Conservation (phyloP, 1,139 yeast genomes). For the Debaryomyces fabryi region DNA sequence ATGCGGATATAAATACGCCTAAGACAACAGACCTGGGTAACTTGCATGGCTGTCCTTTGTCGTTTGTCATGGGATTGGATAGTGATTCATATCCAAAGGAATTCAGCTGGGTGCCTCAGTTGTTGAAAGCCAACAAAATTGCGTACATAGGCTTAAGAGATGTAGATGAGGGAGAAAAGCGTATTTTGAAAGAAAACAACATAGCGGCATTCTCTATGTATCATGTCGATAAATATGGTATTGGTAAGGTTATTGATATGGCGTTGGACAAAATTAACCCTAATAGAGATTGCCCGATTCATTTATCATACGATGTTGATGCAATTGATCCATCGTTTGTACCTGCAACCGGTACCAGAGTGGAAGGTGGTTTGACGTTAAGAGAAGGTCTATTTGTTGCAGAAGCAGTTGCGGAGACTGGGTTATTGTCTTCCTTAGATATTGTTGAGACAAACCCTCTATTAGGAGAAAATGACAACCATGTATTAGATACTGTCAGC, state of each 20-base stretch:
- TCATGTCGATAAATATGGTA: slow-evolving; percentile 92
- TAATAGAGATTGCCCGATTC: slow-evolving; percentile 73
- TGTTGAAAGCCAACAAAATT: slow-evolving; percentile 67
- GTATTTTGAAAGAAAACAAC: slow-evolving; percentile 66
- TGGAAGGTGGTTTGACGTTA: slow-evolving; percentile 91
- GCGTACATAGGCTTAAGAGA: slow-evolving; percentile 96
- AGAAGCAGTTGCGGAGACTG: slow-evolving; percentile 89
- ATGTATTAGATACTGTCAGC: slow-evolving; percentile 80
- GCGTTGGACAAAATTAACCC: slow-evolving; percentile 84
- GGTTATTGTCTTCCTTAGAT: slow-evolving; percentile 83
- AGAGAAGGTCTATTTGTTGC: slow-evolving; percentile 93
- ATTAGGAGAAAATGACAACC: slow-evolving; percentile 76
- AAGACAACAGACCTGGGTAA: slow-evolving; percentile 84
- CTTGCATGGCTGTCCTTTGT: slow-evolving; percentile 94
- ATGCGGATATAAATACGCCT: slow-evolving; percentile 96
- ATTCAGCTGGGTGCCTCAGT: slow-evolving; percentile 77
- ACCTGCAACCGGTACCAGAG: slow-evolving; percentile 98
- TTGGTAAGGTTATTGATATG: slow-evolving; percentile 89
- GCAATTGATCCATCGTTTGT: slow-evolving; percentile 94
- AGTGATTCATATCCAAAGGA: slow-evolving; percentile 66
- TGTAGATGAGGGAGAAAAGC: slow-evolving; percentile 84
- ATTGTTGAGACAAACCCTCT: slow-evolving; percentile 93
- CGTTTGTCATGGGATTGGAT: slow-evolving; percentile 83
- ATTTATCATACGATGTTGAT: slow-evolving; percentile 93
- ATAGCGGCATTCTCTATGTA: slow-evolving; percentile 94